Conservation (phyloP, 331 rosid species). For the Phaseolus coccineus region DNA sequence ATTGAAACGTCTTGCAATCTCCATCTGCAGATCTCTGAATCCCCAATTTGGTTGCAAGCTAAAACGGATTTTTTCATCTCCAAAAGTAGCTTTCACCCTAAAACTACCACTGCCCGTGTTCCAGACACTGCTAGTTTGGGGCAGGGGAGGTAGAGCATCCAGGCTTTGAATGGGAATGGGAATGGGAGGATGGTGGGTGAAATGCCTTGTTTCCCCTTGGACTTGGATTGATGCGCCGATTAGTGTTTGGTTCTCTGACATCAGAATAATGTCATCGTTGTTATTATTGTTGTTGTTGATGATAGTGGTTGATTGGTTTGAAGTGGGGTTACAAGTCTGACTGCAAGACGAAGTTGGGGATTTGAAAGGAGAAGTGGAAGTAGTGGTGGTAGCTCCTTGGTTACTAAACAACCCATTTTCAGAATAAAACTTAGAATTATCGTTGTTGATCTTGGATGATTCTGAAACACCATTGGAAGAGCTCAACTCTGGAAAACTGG, state of each 20-base stretch:
- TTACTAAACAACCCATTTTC: slow-evolving; percentile 5
- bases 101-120: not conserved
- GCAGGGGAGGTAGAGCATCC: slow-evolving; percentile 15
- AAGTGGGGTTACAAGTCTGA: not conserved
- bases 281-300: not conserved
- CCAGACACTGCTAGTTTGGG: slow-evolving; percentile 12
- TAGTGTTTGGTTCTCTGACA: not conserved
- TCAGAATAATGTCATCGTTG: not conserved
- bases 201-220: not conserved
- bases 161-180: not conserved
- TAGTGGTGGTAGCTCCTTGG: not conserved
- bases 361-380: not conserved
- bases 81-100: slow-evolving; percentile 26
- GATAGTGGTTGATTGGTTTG: not conserved
- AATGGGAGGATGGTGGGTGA: not conserved
- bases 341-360: slow-evolving; percentile 9
- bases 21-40: slow-evolving; percentile 21
- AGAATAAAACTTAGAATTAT: not conserved
- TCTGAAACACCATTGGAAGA: not conserved
- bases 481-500: slow-evolving; percentile 27
- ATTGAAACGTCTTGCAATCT: slow-evolving; percentile 25
- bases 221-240: not conserved
- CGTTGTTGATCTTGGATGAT: not conserved
- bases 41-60: slow-evolving; percentile 21
- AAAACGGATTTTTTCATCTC: slow-evolving; percentile 25